Percentiles rank a stretch among this genome's conserved stretches.
Evolutionary conservation across 345 rosid genomes (phyloP).

Genomic region (Litchi chinensis): DNA sequence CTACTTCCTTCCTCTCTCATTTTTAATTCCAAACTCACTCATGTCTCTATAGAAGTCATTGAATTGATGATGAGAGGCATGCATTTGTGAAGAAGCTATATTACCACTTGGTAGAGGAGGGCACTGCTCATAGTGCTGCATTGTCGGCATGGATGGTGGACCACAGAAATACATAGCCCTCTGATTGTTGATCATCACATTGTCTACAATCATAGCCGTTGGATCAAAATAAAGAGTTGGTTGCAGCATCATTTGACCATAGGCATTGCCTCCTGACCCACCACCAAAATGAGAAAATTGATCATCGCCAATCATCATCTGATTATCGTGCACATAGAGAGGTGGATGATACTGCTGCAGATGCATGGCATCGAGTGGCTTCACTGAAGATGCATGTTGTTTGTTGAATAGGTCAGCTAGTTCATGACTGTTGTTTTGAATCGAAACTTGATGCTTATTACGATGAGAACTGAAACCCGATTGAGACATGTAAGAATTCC

Average conservation of each 20-base stretch:
- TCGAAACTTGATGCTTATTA: background rate
- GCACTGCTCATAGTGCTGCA: slow-evolving; percentile 4
- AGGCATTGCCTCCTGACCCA: background rate
- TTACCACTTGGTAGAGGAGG: background rate
- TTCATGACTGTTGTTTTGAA: background rate
- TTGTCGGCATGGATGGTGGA: background rate
- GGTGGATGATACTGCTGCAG: background rate
- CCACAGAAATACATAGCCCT: background rate
- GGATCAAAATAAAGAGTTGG: background rate
- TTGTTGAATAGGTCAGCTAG: background rate
- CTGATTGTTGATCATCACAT: slow-evolving; percentile 1
- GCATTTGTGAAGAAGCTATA: background rate
- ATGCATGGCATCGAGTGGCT: background rate
- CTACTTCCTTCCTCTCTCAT: background rate
- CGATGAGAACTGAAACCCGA: background rate
- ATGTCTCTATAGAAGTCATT: slow-evolving; percentile 1
- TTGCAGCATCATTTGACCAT: background rate
- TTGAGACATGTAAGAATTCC: background rate
- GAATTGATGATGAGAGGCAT: background rate
- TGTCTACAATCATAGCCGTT: background rate
- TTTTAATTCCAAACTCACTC: background rate
- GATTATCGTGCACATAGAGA: background rate
- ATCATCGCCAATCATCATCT: background rate
- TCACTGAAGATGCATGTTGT: background rate
- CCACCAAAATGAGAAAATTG: background rate